Evolutionary conservation across 2,329 filamentous ascomycete species (phyloP), one percentile per base, ranked within the genome.

Genomic region (Neonectria hederae): DNA sequence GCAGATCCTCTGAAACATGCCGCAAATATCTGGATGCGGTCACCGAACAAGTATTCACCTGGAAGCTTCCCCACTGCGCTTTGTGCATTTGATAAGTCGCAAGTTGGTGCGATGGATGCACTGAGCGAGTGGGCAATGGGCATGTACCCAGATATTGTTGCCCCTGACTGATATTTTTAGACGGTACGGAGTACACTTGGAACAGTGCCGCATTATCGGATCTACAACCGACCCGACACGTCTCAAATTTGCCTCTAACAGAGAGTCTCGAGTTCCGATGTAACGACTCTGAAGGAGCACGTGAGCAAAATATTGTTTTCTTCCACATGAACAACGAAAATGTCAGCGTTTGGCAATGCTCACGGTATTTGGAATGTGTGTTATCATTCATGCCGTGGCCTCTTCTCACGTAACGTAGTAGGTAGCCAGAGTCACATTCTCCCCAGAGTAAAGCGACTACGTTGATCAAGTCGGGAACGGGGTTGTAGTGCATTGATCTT

Each of bases 101-200:
- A 48, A 22, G 43, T 17, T 17, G 43, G 43, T 17, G 21, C 43
- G 22, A 45, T 45, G 53, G n/a, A n/a, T n/a, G n/a, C 45, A 17
- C 21, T 45, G 14, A 21, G 59, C 35, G 40, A 54, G 48, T 38
- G 32, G 4, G n/a, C n/a, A n/a, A n/a, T n/a, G 13, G 4, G 14
- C 43, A 45, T 51, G 22, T 35, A 43, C 42, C 19, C 28, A 56
- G 30, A 26, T 22, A 35, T 28, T 7, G 9, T 35, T 62, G 35
- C 60, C 60, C 60, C 60, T 63, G 49, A 63, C 28, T 11, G 42
- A 35, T 63, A 63, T 63, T 63, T 63, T 63, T 63, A 63, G 60
- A 49, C 26, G 30, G 14, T 38, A n/a, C n/a, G n/a, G n/a, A n/a
- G n/a, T n/a, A 58, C 54, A 52, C 48, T 62, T n/a, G 7, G 54